phyloP scores from a whole-genome alignment of 495 filamentous ascomycete species.

The Penicillium coprophilum region DNA sequence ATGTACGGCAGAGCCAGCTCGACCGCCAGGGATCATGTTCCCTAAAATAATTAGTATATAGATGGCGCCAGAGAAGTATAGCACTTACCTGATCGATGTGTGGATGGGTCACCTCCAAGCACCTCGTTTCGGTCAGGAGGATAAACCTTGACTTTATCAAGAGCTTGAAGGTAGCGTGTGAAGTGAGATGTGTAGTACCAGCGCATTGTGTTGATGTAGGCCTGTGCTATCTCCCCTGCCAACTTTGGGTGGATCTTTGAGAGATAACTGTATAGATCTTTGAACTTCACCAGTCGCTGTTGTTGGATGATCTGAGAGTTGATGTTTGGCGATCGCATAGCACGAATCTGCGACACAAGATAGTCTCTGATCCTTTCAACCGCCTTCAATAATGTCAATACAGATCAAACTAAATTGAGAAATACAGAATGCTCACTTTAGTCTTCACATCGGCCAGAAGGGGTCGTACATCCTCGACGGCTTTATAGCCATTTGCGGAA shows the following conservation, averaged over 20 bases:
- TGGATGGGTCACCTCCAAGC: conserved; percentile 72
- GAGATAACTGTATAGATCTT: conserved; percentile 82
- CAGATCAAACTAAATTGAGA: not conserved
- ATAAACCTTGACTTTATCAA: conserved; percentile 82
- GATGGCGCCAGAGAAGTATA: not conserved
- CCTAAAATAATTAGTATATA: conserved; percentile 23
- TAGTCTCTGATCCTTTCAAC: conserved; percentile 92
- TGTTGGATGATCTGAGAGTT: conserved; percentile 97
- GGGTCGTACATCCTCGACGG: conserved; percentile 78
- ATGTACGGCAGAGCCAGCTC: conserved; percentile 62
- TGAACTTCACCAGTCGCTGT: conserved; percentile 80
- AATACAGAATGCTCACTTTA: conserved; percentile 56
- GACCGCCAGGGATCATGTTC: conserved; percentile 34
- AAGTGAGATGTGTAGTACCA: conserved; percentile 98
- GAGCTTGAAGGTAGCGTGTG: conserved; percentile 76
- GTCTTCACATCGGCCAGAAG: conserved; percentile 78
- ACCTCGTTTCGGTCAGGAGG: conserved; percentile 80
- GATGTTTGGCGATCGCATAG: conserved; percentile 86
- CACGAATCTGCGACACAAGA: conserved; percentile 89
- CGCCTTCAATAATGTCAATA: conserved; percentile 54
- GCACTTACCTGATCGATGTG: conserved; percentile 52
- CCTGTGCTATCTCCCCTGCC: conserved; percentile 83
- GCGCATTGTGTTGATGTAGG: conserved; percentile 97
- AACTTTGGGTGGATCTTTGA: conserved; percentile 73
- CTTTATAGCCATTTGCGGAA: conserved; percentile 64